phyloP scores from a whole-genome alignment of 1,284 basidiomycete genomes.

The Pyrrhoderma lamaoense region DNA sequence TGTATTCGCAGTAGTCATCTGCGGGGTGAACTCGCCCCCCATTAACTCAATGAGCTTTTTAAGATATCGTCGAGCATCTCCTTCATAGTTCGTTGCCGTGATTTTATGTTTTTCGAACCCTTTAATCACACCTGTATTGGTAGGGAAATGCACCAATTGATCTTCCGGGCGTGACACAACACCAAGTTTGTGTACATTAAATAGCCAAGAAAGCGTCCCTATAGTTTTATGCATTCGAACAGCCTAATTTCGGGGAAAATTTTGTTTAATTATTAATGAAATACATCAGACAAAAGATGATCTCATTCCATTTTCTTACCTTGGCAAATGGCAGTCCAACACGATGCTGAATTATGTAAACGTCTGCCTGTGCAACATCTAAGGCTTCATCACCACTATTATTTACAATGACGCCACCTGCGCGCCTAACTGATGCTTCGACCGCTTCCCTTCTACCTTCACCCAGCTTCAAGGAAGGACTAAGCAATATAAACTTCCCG shows the following conservation, averaged over 20 bases:
- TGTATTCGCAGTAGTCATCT: constrained; percentile 69
- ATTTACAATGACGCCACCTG: constrained; percentile 47
- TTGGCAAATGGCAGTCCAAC: constrained; percentile 61
- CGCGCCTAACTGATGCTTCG: constrained; percentile 46
- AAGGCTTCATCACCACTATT: constrained; percentile 30
- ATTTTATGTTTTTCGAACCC: constrained; percentile 42
- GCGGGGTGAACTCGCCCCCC: constrained; percentile 76
- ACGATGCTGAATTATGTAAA: constrained; percentile 63
- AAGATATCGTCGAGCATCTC: constrained; percentile 76
- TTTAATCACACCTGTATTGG: constrained; percentile 35
- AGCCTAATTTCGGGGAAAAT: constrained; percentile 45
- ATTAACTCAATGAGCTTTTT: constrained; percentile 72
- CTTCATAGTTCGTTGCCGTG: constrained; percentile 85
- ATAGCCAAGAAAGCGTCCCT: constrained; percentile 76
- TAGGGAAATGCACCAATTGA: constrained; percentile 53
- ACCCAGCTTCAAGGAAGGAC: constrained; percentile 45
- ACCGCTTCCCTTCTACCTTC: constrained; percentile 45
- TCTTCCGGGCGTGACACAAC: constrained; percentile 60
- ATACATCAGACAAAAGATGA: constrained; percentile 32
- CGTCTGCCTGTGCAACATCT: constrained; percentile 47
- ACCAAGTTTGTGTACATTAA: constrained; percentile 63
- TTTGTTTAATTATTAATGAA: not conserved
- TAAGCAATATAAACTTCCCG: constrained; percentile 53
- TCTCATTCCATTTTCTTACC: constrained; percentile 55
- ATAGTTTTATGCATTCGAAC: constrained; percentile 53